Conservation (phyloP, 2,329 filamentous ascomycete genomes). For the Amauroascus niger region DNA sequence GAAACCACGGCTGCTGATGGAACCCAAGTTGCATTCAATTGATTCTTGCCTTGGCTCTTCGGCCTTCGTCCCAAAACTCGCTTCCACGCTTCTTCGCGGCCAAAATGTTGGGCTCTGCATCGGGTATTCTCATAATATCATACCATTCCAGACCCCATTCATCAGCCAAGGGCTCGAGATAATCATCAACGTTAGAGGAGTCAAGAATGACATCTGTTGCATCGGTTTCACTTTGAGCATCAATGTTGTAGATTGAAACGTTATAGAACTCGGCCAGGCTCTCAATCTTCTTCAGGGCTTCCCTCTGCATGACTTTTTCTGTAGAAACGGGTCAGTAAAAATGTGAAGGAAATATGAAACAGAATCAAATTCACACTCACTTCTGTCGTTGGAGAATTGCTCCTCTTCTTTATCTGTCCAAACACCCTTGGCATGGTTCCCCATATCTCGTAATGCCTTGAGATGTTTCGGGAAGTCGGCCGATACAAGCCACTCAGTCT, state of each 20-base stretch:
- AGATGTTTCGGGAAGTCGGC: neutral
- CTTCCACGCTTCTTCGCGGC: neutral
- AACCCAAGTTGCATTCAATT: no score
- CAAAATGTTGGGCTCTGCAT: neutral
- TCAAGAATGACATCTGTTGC: neutral
- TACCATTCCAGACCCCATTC: neutral
- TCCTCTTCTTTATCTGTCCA: neutral
- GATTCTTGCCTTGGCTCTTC: no score
- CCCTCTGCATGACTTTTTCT: neutral
- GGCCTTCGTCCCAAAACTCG: neutral
- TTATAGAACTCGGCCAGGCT: neutral
- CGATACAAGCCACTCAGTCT: neutral
- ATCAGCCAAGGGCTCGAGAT: neutral
- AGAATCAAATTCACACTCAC: no score
- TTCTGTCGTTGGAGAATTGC: no score
- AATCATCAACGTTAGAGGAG: neutral
- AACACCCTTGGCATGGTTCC: neutral
- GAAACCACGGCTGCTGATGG: no score
- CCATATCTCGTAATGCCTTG: neutral
- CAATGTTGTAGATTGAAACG: neutral
- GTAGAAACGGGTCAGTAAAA: neutral
- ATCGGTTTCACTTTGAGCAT: neutral
- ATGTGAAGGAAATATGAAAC: no score
- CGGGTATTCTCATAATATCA: neutral
- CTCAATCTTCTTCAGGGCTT: neutral